Evolutionary conservation across 2,329 filamentous ascomycete species (phyloP).

Genomic region (Gaeumannomyces sp.): DNA sequence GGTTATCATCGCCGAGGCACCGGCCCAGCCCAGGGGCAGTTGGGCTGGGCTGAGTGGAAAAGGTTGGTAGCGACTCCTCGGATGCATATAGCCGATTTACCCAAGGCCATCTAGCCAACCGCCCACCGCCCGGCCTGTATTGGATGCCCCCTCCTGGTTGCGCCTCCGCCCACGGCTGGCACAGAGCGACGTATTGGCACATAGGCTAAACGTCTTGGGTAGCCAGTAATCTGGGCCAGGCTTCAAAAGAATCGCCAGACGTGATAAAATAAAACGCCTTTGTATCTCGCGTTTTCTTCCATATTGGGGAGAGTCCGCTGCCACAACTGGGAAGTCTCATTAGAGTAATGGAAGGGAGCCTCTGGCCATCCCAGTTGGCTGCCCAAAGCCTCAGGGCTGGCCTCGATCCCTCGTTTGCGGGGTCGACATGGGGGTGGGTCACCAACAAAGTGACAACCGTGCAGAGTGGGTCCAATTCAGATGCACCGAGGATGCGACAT

Average conservation of each 20-base stretch:
- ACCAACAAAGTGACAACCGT: no score
- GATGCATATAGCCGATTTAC: not conserved
- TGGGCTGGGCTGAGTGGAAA: not conserved
- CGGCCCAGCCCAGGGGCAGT: no score
- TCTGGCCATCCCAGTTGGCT: no score
- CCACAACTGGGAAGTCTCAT: no score
- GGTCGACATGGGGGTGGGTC: not conserved
- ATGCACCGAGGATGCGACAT: not conserved
- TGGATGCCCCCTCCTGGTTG: no score
- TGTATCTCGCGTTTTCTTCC: no score
- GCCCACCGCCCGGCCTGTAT: no score
- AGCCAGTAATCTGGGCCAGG: not conserved
- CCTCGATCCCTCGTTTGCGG: not conserved
- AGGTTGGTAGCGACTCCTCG: not conserved
- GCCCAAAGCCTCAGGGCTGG: no score
- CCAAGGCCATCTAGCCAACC: not conserved
- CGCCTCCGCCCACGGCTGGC: not conserved
- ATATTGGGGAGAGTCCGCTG: no score
- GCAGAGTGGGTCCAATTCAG: not conserved
- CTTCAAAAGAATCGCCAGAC: not conserved
- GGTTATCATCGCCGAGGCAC: no score
- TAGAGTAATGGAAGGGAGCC: no score
- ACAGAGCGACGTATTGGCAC: not conserved
- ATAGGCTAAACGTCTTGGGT: not conserved
- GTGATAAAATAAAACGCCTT: not conserved